These are phyloP conservation scores for Leishmania lainsoni DNA, from an alignment of 208 protist species.

Conservation along the genomic window DNA sequence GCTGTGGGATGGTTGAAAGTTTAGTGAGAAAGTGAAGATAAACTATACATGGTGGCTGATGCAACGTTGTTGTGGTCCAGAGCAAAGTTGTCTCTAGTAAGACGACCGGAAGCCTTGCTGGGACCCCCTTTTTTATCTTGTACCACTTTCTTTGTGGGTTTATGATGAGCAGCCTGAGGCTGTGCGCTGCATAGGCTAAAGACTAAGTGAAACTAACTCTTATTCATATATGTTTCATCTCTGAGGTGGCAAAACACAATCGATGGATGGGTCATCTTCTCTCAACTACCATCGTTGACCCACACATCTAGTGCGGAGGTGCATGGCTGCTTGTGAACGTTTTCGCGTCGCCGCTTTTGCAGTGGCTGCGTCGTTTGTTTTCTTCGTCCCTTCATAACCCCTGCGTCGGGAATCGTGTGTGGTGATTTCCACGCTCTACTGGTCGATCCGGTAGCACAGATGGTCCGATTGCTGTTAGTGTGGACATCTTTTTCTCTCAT, in stretches of 20 bases:
- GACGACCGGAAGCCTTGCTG: too few species aligned
- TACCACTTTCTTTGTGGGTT: not conserved
- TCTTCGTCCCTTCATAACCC: not conserved
- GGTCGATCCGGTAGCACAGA: not conserved
- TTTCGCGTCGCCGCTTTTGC: not conserved
- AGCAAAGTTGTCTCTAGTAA: not conserved
- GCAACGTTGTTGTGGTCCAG: not conserved
- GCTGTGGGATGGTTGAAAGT: not conserved
- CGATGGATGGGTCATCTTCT: not conserved
- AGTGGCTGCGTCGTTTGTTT: not conserved
- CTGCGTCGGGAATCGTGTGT: not conserved
- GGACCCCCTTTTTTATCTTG: not conserved
- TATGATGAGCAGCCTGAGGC: not conserved
- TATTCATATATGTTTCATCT: slow-evolving; percentile 5
- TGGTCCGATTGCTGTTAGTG: not conserved
- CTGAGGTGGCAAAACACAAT: slow-evolving; percentile 2
- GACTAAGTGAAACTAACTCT: slow-evolving; percentile 2
- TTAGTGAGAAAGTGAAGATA: not conserved
- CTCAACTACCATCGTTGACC: not conserved
- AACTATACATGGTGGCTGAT: not conserved
- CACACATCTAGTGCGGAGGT: not conserved
- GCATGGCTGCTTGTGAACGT: not conserved
- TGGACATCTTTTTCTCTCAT: not conserved
- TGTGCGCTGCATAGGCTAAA: slow-evolving; percentile 7
- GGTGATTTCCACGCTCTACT: not conserved